These are phyloP conservation scores for Entomortierella beljakovae DNA, from an alignment of 192 early-diverging fungal species.

Conservation along the genomic window DNA sequence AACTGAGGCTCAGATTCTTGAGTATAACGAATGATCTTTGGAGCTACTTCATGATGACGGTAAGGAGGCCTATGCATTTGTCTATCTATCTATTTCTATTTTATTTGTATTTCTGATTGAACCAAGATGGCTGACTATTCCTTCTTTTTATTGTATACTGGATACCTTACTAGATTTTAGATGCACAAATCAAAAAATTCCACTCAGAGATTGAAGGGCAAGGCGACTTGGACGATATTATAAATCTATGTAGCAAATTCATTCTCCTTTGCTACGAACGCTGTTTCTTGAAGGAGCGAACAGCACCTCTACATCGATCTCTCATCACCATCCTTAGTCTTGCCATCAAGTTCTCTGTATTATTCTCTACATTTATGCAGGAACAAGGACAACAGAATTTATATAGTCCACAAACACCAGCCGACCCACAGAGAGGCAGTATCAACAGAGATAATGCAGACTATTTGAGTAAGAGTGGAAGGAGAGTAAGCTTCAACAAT, in stretches of 20 bases:
- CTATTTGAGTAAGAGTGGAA: neutral
- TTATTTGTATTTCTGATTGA: neutral
- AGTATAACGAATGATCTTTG: conserved; percentile 42
- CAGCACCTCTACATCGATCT: conserved; percentile 31
- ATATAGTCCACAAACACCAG: neutral
- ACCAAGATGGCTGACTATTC: neutral
- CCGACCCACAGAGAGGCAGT: neutral
- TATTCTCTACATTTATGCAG: conserved; percentile 24
- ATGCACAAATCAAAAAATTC: conserved; percentile 36
- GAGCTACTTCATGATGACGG: conserved; percentile 53
- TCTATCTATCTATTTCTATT: neutral
- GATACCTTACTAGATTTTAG: neutral
- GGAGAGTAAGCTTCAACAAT: conserved; percentile 28
- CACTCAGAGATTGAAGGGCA: conserved; percentile 22
- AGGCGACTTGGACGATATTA: conserved; percentile 46
- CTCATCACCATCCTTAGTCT: conserved; percentile 39
- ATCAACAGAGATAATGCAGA: neutral
- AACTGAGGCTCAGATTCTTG: conserved; percentile 29
- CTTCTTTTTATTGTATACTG: neutral
- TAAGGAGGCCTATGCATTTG: conserved; percentile 1
- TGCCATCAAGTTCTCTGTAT: conserved; percentile 24
- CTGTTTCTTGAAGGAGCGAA: conserved; percentile 41
- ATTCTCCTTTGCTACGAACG: conserved; percentile 41
- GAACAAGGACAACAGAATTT: conserved; percentile 9
- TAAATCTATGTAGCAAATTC: conserved; percentile 13